A percentile compares a stretch with the other conserved stretches of the same genome.
Conservation (phyloP, 164 flowering plant genomes). For the Liriodendron chinense region DNA sequence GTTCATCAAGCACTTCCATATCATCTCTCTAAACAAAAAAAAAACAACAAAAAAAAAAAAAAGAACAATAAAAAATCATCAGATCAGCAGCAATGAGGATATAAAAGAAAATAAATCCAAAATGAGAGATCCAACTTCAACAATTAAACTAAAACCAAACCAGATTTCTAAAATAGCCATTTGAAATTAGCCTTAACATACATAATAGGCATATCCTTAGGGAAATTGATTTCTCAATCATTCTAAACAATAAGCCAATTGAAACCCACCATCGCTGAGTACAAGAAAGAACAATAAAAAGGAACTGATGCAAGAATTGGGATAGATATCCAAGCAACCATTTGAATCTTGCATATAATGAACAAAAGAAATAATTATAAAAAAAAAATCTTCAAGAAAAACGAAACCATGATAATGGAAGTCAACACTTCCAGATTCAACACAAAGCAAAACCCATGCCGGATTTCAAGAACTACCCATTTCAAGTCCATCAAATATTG, state of each 20-base stretch:
- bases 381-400: too few relatives aligned
- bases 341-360: background rate
- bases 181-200: background rate
- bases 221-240: background rate
- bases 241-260: background rate
- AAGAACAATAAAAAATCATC: background rate
- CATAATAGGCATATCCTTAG: background rate
- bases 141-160: background rate
- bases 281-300: background rate
- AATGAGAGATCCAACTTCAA: background rate
- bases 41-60: too few relatives aligned
- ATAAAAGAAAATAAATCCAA: background rate
- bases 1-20: conserved; percentile 96
- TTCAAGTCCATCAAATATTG: too few relatives aligned
- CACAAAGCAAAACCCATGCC: too few relatives aligned
- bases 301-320: background rate
- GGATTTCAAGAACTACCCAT: too few relatives aligned
- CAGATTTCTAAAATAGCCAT: background rate
- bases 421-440: too few relatives aligned
- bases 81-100: background rate
- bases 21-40: conserved; percentile 64
- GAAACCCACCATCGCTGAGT: too few relatives aligned
- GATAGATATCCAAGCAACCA: background rate
- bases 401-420: too few relatives aligned
- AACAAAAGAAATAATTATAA: too few relatives aligned